Percentiles rank a stretch among this genome's conserved stretches.
phyloP scores from a whole-genome alignment of 2,329 filamentous ascomycete genomes.

The Xylaria sp. region DNA sequence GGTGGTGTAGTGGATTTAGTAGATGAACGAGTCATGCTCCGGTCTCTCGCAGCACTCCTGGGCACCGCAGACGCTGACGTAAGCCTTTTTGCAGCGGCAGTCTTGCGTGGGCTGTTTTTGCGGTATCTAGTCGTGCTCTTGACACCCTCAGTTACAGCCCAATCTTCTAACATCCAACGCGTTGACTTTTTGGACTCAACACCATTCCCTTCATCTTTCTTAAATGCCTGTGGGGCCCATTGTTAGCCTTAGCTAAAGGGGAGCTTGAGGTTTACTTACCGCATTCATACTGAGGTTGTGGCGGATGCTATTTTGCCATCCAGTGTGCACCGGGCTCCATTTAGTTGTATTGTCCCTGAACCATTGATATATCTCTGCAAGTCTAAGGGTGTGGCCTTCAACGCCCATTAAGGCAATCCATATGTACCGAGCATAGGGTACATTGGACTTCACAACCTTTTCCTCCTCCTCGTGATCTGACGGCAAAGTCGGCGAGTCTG shows the following conservation, averaged over 20 bases:
- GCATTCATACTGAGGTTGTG: constrained; percentile 97
- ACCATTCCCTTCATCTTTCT: constrained; percentile 51
- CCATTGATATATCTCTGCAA: constrained; percentile 91
- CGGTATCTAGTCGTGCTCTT: constrained; percentile 85
- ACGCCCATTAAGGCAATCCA: constrained; percentile 74
- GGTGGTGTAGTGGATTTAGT: too few species aligned
- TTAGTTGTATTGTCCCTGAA: constrained; percentile 83
- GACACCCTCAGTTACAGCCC: constrained; percentile 73
- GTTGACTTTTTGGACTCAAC: constrained; percentile 68
- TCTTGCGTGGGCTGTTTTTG: constrained; percentile 53
- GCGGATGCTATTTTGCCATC: constrained; percentile 95
- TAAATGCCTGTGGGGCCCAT: constrained; percentile 41
- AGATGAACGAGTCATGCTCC: too few species aligned
- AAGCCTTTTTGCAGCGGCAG: too few species aligned
- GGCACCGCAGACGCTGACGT: too few species aligned
- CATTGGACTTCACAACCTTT: neutral
- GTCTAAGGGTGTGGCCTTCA: constrained; percentile 71
- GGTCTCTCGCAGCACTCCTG: too few species aligned
- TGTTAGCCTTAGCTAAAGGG: neutral
- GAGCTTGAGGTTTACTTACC: constrained; percentile 58
- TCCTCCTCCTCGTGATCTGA: too few species aligned
- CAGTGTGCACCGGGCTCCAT: constrained; percentile 66
- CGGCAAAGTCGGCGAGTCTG: too few species aligned
- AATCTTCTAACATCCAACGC: constrained; percentile 77
- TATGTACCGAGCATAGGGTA: constrained; percentile 82